Conservation (phyloP, 352 stramenopile genomes). For the Lagenidium sp. region DNA sequence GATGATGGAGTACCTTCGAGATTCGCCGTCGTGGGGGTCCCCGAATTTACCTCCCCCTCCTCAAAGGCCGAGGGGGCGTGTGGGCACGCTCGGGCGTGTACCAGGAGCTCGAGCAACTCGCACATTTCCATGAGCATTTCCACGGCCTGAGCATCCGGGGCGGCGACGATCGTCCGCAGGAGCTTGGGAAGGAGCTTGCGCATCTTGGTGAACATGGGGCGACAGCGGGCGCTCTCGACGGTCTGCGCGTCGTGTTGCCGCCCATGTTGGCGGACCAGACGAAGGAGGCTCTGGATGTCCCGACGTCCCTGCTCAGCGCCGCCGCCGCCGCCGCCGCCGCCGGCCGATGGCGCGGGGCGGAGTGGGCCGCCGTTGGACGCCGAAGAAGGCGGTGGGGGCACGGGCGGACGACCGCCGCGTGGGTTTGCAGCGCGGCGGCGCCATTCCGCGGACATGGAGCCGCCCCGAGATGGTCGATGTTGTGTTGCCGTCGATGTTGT, state of each 20-base stretch:
- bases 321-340: too few species aligned
- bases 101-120: constrained; percentile 13
- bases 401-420: too few species aligned
- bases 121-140: constrained; percentile 14
- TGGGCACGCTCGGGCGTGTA: constrained; percentile 14
- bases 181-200: constrained; percentile 16
- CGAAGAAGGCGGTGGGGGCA: too few species aligned
- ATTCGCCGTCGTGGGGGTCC: background rate
- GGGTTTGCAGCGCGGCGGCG: too few species aligned
- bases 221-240: constrained; percentile 10
- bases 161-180: constrained; percentile 9
- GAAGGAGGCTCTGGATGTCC: constrained; percentile 14
- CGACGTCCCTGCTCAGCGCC: too few species aligned
- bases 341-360: too few species aligned
- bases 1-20: too few species aligned
- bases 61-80: constrained; percentile 11
- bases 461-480: too few species aligned
- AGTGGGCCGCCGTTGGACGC: too few species aligned
- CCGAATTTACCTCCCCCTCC: constrained; percentile 2
- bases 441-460: too few species aligned
- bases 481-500: too few species aligned
- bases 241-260: constrained; percentile 13
- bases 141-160: background rate
- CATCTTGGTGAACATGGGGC: constrained; percentile 14
- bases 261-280: constrained; percentile 8